Conservation (phyloP, 2,329 filamentous ascomycete species). For the Colletotrichum agaves region DNA sequence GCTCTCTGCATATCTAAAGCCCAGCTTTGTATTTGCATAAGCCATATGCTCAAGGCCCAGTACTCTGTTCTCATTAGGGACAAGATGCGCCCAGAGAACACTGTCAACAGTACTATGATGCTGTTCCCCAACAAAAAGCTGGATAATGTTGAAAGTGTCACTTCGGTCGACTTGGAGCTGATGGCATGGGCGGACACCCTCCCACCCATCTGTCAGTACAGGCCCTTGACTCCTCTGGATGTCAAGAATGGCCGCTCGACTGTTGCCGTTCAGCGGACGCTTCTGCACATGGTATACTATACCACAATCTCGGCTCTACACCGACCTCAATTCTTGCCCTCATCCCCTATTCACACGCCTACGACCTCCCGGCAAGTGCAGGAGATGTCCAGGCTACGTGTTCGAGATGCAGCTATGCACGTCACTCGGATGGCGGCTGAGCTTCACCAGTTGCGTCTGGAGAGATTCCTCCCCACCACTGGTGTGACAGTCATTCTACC, state of each 20-base stretch:
- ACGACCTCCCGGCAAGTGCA: conserved; percentile 75
- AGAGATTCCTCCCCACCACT: conserved; percentile 85
- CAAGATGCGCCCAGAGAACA: conserved; percentile 80
- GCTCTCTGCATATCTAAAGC: conserved; percentile 93
- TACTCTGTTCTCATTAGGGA: conserved; percentile 92
- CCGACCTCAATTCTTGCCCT: conserved; percentile 88
- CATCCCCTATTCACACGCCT: conserved; percentile 65
- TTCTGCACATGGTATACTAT: conserved; percentile 93
- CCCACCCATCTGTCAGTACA: conserved; percentile 77
- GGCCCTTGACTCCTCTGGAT: conserved; percentile 63
- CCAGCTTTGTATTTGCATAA: conserved; percentile 88
- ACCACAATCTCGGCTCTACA: conserved; percentile 92
- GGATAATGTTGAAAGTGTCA: conserved; percentile 83
- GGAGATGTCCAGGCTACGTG: conserved; percentile 83
- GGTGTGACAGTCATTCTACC: conserved; percentile 92
- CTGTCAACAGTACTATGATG: conserved; percentile 85
- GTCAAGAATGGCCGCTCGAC: conserved; percentile 69
- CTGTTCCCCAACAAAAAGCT: conserved; percentile 88
- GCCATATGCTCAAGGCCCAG: conserved; percentile 87
- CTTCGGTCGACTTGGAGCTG: conserved; percentile 81
- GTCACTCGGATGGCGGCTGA: conserved; percentile 87
- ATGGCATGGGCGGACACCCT: conserved; percentile 80
- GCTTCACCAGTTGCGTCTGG: conserved; percentile 77
- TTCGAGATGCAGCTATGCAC: conserved; percentile 83
- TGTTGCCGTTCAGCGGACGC: conserved; percentile 78